Conservation (phyloP, 2,329 filamentous ascomycete genomes). For the Fusarium sp. region DNA sequence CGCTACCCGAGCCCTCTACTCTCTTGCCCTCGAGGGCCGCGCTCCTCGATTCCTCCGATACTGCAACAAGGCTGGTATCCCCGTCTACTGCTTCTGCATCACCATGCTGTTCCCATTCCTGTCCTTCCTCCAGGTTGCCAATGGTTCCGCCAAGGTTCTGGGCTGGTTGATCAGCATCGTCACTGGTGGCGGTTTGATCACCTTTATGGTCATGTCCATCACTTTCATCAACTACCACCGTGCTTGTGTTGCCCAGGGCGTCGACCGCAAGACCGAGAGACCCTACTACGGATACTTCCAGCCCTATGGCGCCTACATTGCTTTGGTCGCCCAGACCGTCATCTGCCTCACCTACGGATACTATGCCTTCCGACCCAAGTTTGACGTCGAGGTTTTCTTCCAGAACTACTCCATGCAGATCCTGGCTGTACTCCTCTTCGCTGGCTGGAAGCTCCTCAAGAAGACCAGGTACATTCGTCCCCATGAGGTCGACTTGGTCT, state of each 20-base stretch:
- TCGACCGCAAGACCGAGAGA: conserved; percentile 64
- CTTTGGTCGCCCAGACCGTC: conserved; percentile 56
- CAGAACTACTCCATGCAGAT: conserved; percentile 69
- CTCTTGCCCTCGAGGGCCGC: conserved; percentile 62
- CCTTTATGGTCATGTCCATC: conserved; percentile 67
- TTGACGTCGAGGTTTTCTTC: conserved; percentile 62
- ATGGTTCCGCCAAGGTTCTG: conserved; percentile 62
- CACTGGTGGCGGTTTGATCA: conserved; percentile 69
- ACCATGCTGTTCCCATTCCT: conserved; percentile 66
- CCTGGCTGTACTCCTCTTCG: conserved; percentile 65
- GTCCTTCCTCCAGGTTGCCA: conserved; percentile 64
- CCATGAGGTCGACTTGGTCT: conserved; percentile 68
- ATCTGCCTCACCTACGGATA: conserved; percentile 68
- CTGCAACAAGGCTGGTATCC: conserved; percentile 71
- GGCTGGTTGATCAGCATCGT: conserved; percentile 67
- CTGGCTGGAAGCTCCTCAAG: conserved; percentile 73
- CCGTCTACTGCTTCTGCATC: conserved; percentile 67
- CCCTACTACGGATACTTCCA: conserved; percentile 66
- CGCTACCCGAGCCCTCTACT: conserved; percentile 62
- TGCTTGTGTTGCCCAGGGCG: conserved; percentile 65
- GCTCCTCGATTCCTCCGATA: conserved; percentile 66
- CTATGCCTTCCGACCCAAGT: conserved; percentile 60
- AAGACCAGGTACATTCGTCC: conserved; percentile 66
- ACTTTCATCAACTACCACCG: conserved; percentile 63
- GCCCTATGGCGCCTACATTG: conserved; percentile 59